These are phyloP conservation scores for Sphaerulina populicola DNA, from an alignment of 2,329 filamentous ascomycete genomes.

Conservation along the genomic window DNA sequence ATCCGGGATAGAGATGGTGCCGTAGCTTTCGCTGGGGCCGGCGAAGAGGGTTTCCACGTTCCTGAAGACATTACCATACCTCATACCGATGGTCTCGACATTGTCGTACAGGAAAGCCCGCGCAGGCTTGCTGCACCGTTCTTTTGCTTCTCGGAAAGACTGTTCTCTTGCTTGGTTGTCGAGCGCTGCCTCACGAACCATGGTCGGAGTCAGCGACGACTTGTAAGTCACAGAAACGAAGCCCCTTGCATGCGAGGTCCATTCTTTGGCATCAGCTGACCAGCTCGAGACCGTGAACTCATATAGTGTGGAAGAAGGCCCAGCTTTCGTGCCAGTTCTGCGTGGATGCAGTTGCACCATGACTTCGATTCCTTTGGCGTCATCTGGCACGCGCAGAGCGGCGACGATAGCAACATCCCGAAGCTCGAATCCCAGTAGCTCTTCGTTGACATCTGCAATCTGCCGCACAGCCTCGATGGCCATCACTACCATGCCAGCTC, in stretches of 20 bases:
- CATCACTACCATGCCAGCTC: slow-evolving; percentile 10
- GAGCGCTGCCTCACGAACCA: not conserved
- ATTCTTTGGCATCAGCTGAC: slow-evolving; percentile 3
- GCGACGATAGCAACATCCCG: slow-evolving; percentile 10
- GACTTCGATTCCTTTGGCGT: slow-evolving; percentile 7
- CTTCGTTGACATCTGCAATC: not conserved
- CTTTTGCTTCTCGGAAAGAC: not conserved
- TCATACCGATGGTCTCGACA: slow-evolving; percentile 11
- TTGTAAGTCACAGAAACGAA: slow-evolving; percentile 6
- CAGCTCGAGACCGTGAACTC: slow-evolving; percentile 8
- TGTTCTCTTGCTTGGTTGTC: not conserved
- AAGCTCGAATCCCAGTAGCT: slow-evolving; percentile 9
- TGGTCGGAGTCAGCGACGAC: not conserved
- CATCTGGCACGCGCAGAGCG: slow-evolving; percentile 6
- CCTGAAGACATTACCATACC: slow-evolving; percentile 15
- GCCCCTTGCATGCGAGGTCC: slow-evolving; percentile 4
- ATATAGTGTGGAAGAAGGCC: not conserved
- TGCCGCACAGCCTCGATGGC: slow-evolving; percentile 13
- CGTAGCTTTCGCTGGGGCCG: slow-evolving; percentile 1
- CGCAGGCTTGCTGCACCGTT: not conserved
- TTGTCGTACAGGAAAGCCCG: slow-evolving; percentile 6
- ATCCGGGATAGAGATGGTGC: slow-evolving; percentile 15
- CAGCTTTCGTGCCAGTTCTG: not conserved
- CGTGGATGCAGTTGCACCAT: slow-evolving; percentile 6
- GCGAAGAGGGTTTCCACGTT: slow-evolving; percentile 10